A percentile compares a stretch with the other conserved stretches of the same genome.
These are phyloP conservation scores for Stemphylium lycopersici DNA, from an alignment of 2,329 filamentous ascomycete species.

Conservation along the genomic window DNA sequence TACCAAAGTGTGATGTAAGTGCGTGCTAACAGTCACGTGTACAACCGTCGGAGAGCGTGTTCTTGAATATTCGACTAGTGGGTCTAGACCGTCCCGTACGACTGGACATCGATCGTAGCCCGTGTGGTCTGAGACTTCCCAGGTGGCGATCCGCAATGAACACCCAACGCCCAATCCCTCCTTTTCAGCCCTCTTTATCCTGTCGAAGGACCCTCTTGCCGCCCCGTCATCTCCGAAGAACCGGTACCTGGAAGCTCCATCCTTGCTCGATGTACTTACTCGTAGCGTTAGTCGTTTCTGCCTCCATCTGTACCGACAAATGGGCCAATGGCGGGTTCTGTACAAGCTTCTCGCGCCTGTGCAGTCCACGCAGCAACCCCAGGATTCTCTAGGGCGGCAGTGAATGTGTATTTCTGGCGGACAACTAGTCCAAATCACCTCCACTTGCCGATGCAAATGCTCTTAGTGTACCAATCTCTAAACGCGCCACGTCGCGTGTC, in stretches of 20 bases:
- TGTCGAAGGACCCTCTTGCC: not conserved
- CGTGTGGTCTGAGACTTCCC: conserved; percentile 5
- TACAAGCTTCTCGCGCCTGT: not conserved
- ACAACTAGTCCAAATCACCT: not conserved
- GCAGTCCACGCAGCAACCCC: not conserved
- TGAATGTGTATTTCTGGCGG: not conserved
- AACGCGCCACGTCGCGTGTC: conserved; percentile 8
- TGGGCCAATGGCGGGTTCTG: not conserved
- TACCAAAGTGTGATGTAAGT: too few relatives aligned
- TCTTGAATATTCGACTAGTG: too few relatives aligned
- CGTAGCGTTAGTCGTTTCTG: not conserved
- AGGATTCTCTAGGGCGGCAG: not conserved
- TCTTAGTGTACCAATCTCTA: conserved; percentile 2
- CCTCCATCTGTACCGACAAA: not conserved
- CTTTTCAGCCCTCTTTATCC: not conserved
- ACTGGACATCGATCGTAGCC: conserved; percentile 2
- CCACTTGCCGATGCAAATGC: not conserved
- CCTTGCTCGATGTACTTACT: not conserved
- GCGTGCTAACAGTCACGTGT: not conserved
- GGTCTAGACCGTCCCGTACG: not conserved
- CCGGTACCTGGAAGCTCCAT: not conserved
- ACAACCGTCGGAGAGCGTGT: too few relatives aligned
- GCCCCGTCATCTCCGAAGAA: conserved; percentile 4
- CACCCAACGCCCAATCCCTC: not conserved
- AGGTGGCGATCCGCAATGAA: conserved; percentile 5